A percentile compares a stretch with the other conserved stretches of the same genome.
These are phyloP conservation scores for Medicago lupulina DNA, from an alignment of 306 rosid genomes.

Conservation along the genomic window DNA sequence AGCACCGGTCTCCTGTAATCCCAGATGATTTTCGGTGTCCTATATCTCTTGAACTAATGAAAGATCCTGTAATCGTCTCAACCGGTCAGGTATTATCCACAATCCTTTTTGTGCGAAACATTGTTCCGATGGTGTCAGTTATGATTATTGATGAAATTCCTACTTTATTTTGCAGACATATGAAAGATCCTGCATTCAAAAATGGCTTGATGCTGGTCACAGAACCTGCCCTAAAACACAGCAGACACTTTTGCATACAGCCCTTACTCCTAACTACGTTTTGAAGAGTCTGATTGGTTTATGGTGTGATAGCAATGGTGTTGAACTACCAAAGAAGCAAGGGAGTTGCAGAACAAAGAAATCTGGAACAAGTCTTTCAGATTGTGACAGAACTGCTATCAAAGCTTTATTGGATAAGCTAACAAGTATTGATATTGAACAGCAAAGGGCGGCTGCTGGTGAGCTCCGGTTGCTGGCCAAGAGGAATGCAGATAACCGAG, in stretches of 20 bases:
- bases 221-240: conserved; percentile 97
- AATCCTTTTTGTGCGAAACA: conserved; percentile 10
- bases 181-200: conserved; percentile 92
- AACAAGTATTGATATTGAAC: conserved; percentile 67
- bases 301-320: conserved; percentile 98
- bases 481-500: conserved; percentile 91
- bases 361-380: conserved; percentile 72
- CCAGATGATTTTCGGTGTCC: conserved; percentile 99
- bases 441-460: conserved; percentile 93
- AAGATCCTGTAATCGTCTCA: conserved; percentile 94
- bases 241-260: conserved; percentile 82
- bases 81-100: conserved; percentile 85
- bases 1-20: conserved; percentile 94
- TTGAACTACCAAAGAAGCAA: conserved; percentile 85
- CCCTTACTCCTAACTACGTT: conserved; percentile 95
- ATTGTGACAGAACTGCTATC: conserved; percentile 79
- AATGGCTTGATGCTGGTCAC: conserved; percentile 98
- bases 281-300: conserved; percentile 91
- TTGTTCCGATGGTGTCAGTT: neutral
- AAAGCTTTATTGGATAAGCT: conserved; percentile 63
- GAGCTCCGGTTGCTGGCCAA: conserved; percentile 96
- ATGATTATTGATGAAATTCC: conserved; percentile 34
- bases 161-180: conserved; percentile 75
- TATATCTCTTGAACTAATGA: conserved; percentile 93
- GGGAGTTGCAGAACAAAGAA: conserved; percentile 71